These are phyloP conservation scores for Gonium pectorale DNA, from an alignment of 139 green algal species.

Conservation along the genomic window DNA sequence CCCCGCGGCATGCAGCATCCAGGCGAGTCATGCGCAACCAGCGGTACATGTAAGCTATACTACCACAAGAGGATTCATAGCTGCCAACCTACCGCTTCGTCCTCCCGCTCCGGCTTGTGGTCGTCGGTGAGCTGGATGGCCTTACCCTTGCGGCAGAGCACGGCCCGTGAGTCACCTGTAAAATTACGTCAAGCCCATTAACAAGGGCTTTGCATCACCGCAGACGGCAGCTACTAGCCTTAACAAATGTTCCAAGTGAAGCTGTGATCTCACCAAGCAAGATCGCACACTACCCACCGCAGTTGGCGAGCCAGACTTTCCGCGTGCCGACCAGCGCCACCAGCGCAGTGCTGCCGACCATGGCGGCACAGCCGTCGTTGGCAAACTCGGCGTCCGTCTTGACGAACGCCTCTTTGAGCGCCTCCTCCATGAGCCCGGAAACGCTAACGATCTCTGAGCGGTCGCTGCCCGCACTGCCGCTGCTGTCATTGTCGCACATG, in stretches of 20 bases:
- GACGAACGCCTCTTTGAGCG: slow-evolving; percentile 68
- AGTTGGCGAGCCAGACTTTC: slow-evolving; percentile 79
- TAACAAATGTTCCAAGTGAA: too few species aligned
- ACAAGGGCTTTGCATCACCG: too few species aligned
- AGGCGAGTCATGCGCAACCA: too few species aligned
- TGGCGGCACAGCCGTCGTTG: slow-evolving; percentile 62
- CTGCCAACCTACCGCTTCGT: slow-evolving; percentile 83
- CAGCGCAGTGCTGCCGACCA: slow-evolving; percentile 89
- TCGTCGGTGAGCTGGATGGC: slow-evolving; percentile 77
- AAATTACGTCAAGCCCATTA: too few species aligned
- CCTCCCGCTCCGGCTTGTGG: slow-evolving; percentile 80
- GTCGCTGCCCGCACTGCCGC: slow-evolving; percentile 29
- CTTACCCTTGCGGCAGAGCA: slow-evolving; percentile 67
- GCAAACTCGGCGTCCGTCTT: slow-evolving; percentile 72
- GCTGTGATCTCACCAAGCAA: too few species aligned
- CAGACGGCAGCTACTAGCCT: too few species aligned
- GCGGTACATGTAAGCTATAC: neutral
- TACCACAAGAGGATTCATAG: too few species aligned
- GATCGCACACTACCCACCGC: too few species aligned
- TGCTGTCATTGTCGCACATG: slow-evolving; percentile 41
- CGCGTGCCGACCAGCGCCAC: slow-evolving; percentile 70
- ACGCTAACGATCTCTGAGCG: slow-evolving; percentile 37
- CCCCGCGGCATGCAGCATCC: too few species aligned
- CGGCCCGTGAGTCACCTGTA: slow-evolving; percentile 72
- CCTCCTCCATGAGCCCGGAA: slow-evolving; percentile 58